A percentile compares a stretch with the other conserved stretches of the same genome.
Evolutionary conservation across 208 protist genomes (phyloP).

Genomic region (Acanthamoeba royreba): DNA sequence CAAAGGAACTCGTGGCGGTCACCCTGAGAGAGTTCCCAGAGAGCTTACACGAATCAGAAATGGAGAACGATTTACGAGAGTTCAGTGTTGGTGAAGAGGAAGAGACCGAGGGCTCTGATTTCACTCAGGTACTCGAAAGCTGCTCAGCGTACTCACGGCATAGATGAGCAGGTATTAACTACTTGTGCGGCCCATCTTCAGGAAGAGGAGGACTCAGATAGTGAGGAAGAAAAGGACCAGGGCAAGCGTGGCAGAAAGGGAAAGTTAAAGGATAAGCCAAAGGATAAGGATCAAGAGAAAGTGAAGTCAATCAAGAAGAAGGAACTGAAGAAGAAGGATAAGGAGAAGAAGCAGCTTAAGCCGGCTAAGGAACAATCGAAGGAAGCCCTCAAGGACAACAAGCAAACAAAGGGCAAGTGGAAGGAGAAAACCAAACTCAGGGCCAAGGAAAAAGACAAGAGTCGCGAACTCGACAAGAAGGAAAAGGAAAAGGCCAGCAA

Average conservation of each 20-base stretch:
- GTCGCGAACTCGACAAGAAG: background rate
- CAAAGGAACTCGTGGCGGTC: background rate
- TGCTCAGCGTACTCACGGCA: background rate
- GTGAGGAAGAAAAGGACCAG: background rate
- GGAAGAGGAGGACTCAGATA: background rate
- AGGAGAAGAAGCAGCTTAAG: background rate
- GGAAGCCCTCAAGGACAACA: background rate
- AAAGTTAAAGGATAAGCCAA: background rate
- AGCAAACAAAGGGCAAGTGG: background rate
- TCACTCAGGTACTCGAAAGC: background rate
- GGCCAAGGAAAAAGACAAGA: background rate
- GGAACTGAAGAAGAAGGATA: background rate
- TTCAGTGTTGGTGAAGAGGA: constrained; percentile 17
- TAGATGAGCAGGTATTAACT: background rate
- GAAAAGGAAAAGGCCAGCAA: background rate
- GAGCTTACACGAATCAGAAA: constrained; percentile 5
- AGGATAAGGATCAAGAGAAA: background rate
- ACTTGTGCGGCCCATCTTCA: background rate
- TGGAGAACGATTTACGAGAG: constrained; percentile 8
- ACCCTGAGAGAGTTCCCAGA: background rate
- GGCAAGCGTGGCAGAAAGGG: background rate
- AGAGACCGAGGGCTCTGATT: constrained; percentile 10
- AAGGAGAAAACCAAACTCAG: constrained; percentile 22
- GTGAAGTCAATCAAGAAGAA: background rate
- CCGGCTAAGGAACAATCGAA: background rate